Conservation (phyloP, 306 rosid genomes). For the Ziziphus jujuba region DNA sequence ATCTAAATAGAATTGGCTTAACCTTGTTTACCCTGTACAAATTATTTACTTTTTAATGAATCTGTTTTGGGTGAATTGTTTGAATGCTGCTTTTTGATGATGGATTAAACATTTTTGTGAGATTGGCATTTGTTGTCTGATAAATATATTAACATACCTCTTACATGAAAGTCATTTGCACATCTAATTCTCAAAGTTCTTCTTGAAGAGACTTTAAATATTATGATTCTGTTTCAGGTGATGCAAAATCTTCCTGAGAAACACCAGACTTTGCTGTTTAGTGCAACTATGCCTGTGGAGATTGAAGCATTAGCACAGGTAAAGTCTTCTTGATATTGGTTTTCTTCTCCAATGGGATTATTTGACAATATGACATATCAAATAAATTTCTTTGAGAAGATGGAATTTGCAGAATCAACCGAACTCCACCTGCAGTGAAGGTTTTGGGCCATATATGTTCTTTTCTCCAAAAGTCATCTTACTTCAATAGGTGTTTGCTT, state of each 20-base stretch:
- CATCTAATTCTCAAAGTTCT: neutral
- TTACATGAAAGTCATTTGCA: neutral
- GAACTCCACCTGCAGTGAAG: too few species aligned
- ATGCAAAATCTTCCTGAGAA: constrained; percentile 77
- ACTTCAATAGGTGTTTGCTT: too few species aligned
- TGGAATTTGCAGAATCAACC: too few species aligned
- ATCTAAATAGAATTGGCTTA: neutral
- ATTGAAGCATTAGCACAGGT: constrained; percentile 83
- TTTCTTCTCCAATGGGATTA: too few species aligned
- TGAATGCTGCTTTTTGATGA: neutral
- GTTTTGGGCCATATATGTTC: too few species aligned
- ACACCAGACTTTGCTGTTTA: constrained; percentile 81
- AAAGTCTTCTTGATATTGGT: constrained; percentile 8
- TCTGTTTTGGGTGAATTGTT: neutral
- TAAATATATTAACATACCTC: neutral
- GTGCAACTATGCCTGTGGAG: constrained; percentile 94
- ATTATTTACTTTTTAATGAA: neutral
- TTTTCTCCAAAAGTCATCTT: too few species aligned
- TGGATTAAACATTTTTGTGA: neutral
- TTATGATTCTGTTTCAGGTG: constrained; percentile 44
- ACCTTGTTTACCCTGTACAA: too few species aligned
- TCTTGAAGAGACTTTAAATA: constrained; percentile 15
- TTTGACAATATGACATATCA: too few species aligned
- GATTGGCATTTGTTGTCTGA: neutral
- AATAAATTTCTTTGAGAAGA: too few species aligned